Evolutionary conservation across 2,329 filamentous ascomycete genomes (phyloP).

Genomic region (Monosporascus sp.): DNA sequence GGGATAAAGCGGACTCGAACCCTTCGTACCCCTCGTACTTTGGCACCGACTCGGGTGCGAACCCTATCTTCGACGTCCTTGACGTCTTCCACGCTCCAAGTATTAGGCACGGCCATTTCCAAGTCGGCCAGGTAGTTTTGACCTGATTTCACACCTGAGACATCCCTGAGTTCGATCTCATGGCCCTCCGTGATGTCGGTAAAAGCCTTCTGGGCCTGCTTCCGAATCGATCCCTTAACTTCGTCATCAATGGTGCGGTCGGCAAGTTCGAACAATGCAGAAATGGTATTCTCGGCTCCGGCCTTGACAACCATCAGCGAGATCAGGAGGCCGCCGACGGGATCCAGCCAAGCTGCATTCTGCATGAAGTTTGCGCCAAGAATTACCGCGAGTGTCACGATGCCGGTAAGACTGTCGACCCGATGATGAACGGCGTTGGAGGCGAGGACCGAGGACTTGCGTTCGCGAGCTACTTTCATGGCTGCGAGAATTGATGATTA

Average conservation of each 20-base stretch:
- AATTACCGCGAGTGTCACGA: slow-evolving; percentile 87
- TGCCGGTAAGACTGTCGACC: slow-evolving; percentile 89
- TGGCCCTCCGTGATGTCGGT: slow-evolving; percentile 46
- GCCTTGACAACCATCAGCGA: slow-evolving; percentile 90
- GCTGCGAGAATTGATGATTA: slow-evolving; percentile 45
- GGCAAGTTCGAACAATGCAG: slow-evolving; percentile 81
- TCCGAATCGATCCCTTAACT: slow-evolving; percentile 65
- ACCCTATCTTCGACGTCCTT: slow-evolving; percentile 68
- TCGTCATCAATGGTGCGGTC: slow-evolving; percentile 86
- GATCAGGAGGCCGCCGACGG: slow-evolving; percentile 87
- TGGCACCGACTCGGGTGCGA: slow-evolving; percentile 65
- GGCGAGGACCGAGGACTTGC: slow-evolving; percentile 91
- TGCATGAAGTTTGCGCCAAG: slow-evolving; percentile 81
- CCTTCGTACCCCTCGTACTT: slow-evolving; percentile 77
- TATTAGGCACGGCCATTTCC: slow-evolving; percentile 72
- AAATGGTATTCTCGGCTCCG: slow-evolving; percentile 77
- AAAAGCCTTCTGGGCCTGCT: slow-evolving; percentile 58
- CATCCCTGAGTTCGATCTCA: slow-evolving; percentile 65
- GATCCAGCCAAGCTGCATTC: slow-evolving; percentile 88
- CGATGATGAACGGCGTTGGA: slow-evolving; percentile 97
- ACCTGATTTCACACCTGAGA: slow-evolving; percentile 89
- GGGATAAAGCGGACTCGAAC: slow-evolving; percentile 81
- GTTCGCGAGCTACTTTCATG: slow-evolving; percentile 91
- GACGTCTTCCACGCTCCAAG: slow-evolving; percentile 70
- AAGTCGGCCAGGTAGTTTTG: slow-evolving; percentile 94